phyloP scores from a whole-genome alignment of 108 stramenopile genomes.

The Nitzschia inconspicua region DNA sequence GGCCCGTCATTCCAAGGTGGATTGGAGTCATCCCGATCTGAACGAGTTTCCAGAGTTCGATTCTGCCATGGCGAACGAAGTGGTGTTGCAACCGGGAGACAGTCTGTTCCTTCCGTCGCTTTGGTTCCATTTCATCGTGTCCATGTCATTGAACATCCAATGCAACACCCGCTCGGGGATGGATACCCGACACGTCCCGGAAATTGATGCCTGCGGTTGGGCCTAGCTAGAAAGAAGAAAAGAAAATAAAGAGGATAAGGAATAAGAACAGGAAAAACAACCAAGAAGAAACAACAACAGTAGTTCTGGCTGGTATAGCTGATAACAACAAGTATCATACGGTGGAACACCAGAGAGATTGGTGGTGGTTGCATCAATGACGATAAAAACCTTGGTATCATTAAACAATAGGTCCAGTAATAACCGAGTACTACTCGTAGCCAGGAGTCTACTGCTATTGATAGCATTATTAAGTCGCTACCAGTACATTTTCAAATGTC shows the following conservation, averaged over 20 bases:
- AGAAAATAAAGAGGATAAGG: not conserved
- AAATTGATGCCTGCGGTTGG: constrained; percentile 4
- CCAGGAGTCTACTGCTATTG: no score
- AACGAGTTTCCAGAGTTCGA: constrained; percentile 67
- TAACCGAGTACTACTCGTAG: no score
- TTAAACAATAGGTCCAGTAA: no score
- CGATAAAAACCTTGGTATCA: no score
- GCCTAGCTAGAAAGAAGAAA: no score
- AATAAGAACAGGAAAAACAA: not conserved
- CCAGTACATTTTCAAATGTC: no score
- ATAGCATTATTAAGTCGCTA: no score
- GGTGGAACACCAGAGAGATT: no score
- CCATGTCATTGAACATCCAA: constrained; percentile 84
- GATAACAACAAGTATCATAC: no score
- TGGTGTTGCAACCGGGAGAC: constrained; percentile 89
- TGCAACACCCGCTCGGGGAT: constrained; percentile 88
- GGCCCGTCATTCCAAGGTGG: constrained; percentile 68
- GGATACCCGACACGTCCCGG: constrained; percentile 6
- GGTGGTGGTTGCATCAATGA: no score
- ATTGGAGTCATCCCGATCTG: constrained; percentile 89
- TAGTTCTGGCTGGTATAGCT: no score
- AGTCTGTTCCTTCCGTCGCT: constrained; percentile 85
- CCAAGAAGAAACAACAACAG: not conserved
- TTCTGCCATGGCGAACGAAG: constrained; percentile 60
- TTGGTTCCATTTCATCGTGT: constrained; percentile 93